Conservation (phyloP, 495 filamentous ascomycete genomes). For the Podospora tetraspora region DNA sequence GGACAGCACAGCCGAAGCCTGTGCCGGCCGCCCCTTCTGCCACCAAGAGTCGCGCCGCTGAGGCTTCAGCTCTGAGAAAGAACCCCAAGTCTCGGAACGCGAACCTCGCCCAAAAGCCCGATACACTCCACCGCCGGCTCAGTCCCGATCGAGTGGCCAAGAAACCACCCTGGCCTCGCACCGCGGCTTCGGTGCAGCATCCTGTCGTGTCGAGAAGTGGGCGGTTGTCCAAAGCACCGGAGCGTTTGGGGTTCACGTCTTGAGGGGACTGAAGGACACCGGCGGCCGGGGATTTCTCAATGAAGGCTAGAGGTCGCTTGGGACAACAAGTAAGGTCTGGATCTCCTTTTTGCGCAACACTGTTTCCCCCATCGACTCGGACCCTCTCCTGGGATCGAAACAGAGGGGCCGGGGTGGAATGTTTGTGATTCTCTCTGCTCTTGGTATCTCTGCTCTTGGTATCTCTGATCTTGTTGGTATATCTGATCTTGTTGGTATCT, state of each 20-base stretch:
- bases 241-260: not conserved
- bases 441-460: too few relatives aligned
- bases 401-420: too few relatives aligned
- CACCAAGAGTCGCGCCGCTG: not conserved
- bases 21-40: too few relatives aligned
- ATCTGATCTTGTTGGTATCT: too few relatives aligned
- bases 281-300: too few relatives aligned
- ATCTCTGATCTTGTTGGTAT: too few relatives aligned
- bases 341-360: not conserved
- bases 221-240: not conserved
- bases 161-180: not conserved
- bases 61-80: not conserved
- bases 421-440: too few relatives aligned
- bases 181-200: not conserved
- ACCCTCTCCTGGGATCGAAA: too few relatives aligned
- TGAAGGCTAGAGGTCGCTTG: not conserved
- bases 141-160: not conserved
- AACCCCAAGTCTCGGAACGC: not conserved
- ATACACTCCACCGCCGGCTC: not conserved
- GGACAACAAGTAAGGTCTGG: not conserved
- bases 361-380: too few relatives aligned
- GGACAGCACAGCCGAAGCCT: not conserved
- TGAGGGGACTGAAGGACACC: not conserved
- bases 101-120: not conserved
- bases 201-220: not conserved